These are phyloP conservation scores for Solanum pimpinellifolium DNA, from an alignment of 257 asterid genomes.

Conservation along the genomic window DNA sequence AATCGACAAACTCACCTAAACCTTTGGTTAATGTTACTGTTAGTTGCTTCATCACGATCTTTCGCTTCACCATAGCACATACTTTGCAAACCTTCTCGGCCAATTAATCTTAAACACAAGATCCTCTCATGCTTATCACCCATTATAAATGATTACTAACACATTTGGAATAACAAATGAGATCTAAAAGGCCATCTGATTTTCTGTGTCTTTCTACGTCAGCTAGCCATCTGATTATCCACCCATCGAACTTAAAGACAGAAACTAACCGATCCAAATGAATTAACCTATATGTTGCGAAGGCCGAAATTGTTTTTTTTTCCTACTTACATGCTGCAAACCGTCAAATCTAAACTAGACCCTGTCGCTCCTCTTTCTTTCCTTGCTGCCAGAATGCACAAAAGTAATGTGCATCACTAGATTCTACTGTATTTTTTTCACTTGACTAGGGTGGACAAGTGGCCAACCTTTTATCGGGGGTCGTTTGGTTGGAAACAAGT, in stretches of 20 bases:
- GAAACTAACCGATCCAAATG: background rate
- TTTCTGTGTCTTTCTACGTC: background rate
- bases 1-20: background rate
- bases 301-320: no score
- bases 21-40: background rate
- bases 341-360: background rate
- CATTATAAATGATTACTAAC: background rate
- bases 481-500: no score
- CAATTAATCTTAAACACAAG: background rate
- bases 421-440: no score
- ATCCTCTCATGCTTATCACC: background rate
- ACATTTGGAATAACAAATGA: background rate
- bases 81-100: background rate
- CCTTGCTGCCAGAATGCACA: background rate
- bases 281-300: background rate
- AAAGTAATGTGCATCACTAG: background rate
- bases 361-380: background rate
- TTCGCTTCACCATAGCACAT: background rate
- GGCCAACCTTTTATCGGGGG: no score
- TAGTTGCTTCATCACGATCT: background rate
- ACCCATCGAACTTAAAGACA: no score
- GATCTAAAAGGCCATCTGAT: background rate
- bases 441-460: background rate
- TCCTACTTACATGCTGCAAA: background rate
- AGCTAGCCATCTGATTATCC: no score